These are phyloP conservation scores for Arbutus unedo DNA, from an alignment of 148 eudicot species.

Conservation along the genomic window DNA sequence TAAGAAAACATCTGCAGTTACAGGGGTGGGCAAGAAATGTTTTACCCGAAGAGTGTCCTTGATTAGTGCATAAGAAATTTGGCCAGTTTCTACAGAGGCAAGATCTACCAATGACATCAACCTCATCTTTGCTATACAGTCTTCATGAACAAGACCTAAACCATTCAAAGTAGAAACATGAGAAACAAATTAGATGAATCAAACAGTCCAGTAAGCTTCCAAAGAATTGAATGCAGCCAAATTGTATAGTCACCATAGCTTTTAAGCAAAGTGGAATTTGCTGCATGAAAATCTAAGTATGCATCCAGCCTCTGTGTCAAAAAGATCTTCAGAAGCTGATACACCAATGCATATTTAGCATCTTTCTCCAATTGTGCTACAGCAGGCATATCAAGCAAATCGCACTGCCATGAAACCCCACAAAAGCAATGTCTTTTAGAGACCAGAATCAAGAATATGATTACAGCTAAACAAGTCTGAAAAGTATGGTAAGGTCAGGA, in stretches of 20 bases:
- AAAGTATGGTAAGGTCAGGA: not conserved
- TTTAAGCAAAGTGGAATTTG: slow-evolving; percentile 54
- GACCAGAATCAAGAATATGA: not conserved
- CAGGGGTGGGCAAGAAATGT: slow-evolving; percentile 14
- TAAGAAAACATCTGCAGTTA: not conserved
- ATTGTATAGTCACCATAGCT: slow-evolving; percentile 50
- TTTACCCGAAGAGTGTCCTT: slow-evolving; percentile 69
- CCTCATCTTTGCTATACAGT: slow-evolving; percentile 82
- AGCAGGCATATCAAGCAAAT: slow-evolving; percentile 82
- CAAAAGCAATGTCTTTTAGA: not conserved
- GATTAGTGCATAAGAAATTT: slow-evolving; percentile 69
- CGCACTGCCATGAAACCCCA: slow-evolving; percentile 62
- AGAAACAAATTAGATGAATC: not conserved
- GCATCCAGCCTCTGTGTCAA: slow-evolving; percentile 77
- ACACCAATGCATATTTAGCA: slow-evolving; percentile 49
- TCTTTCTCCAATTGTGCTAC: slow-evolving; percentile 87
- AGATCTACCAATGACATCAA: slow-evolving; percentile 82
- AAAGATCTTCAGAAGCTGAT: slow-evolving; percentile 81
- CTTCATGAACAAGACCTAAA: slow-evolving; percentile 90
- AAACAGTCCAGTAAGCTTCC: not conserved
- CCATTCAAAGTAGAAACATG: slow-evolving; percentile 17
- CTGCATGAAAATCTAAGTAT: slow-evolving; percentile 61
- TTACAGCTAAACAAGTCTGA: not conserved
- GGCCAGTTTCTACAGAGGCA: slow-evolving; percentile 64
- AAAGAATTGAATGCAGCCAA: not conserved